These are phyloP conservation scores for Naganishia antarctica DNA, from an alignment of 768 basidiomycete species.

Conservation along the genomic window DNA sequence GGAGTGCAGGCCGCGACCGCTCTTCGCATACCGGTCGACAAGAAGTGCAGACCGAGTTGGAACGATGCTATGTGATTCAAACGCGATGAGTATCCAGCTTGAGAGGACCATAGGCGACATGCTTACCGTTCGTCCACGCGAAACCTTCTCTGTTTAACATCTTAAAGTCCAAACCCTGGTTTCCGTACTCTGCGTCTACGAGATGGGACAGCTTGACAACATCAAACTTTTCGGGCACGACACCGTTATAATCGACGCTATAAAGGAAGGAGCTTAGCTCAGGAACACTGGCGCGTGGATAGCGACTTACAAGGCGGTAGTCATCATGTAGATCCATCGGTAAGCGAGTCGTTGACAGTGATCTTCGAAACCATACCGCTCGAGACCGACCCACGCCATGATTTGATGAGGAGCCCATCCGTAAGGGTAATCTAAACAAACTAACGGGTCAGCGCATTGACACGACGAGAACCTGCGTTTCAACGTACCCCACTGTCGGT, in stretches of 20 bases:
- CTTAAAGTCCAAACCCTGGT: constrained; percentile 85
- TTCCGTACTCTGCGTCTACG: constrained; percentile 84
- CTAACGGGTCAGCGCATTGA: background rate
- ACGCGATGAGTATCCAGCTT: background rate
- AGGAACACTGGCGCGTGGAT: background rate
- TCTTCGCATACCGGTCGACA: constrained; percentile 88
- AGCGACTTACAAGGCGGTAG: constrained; percentile 30
- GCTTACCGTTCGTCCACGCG: constrained; percentile 93
- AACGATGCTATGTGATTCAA: constrained; percentile 83
- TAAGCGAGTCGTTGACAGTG: constrained; percentile 91
- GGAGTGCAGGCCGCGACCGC: constrained; percentile 86
- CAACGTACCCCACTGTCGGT: constrained; percentile 81
- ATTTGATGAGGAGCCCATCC: constrained; percentile 77
- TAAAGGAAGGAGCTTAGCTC: constrained; percentile 64
- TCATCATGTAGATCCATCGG: constrained; percentile 90
- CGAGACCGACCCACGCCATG: constrained; percentile 95
- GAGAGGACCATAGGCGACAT: background rate
- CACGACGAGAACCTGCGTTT: background rate
- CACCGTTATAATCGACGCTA: constrained; percentile 87
- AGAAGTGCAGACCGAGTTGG: constrained; percentile 91
- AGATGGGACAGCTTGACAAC: constrained; percentile 92
- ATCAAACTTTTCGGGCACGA: constrained; percentile 98
- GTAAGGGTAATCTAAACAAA: constrained; percentile 62
- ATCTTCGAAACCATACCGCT: constrained; percentile 89
- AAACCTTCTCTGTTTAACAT: constrained; percentile 96